These are phyloP conservation scores for Polyporus tsugae DNA, from an alignment of 1,284 basidiomycete species.

Conservation along the genomic window DNA sequence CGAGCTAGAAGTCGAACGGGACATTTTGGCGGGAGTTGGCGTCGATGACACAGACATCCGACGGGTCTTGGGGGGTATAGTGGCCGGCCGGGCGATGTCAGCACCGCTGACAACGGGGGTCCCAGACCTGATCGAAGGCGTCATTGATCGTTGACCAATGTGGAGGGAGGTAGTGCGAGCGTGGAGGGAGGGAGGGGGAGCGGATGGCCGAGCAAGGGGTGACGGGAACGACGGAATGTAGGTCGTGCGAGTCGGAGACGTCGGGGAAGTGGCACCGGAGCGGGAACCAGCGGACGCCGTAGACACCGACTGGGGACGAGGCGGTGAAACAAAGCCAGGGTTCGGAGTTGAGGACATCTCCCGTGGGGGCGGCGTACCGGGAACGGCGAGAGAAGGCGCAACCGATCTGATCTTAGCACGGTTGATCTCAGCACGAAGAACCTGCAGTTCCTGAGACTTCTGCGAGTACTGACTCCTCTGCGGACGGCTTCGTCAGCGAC, in stretches of 20 bases:
- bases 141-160: constrained; percentile 38
- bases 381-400: constrained; percentile 35
- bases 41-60: constrained; percentile 41
- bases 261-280: constrained; percentile 43
- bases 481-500: constrained; percentile 30
- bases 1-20: constrained; percentile 43
- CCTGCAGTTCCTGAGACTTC: constrained; percentile 74
- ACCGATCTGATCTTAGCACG: constrained; percentile 45
- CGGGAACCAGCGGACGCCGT: constrained; percentile 36
- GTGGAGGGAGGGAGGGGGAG: constrained; percentile 38
- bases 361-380: constrained; percentile 35
- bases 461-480: constrained; percentile 69
- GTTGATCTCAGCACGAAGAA: constrained; percentile 69
- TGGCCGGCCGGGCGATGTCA: constrained; percentile 37
- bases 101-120: constrained; percentile 38
- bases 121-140: constrained; percentile 40
- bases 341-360: constrained; percentile 29
- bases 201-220: constrained; percentile 36
- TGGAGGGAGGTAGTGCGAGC: constrained; percentile 36
- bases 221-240: constrained; percentile 38
- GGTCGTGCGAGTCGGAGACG: constrained; percentile 38
- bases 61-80: constrained; percentile 39
- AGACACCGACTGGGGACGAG: constrained; percentile 39
- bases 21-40: constrained; percentile 43
- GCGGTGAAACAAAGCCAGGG: constrained; percentile 36